A percentile compares a stretch with the other conserved stretches of the same genome.
Conservation (phyloP, 2,329 filamentous ascomycete species). For the Pseudocercospora macadamiae region DNA sequence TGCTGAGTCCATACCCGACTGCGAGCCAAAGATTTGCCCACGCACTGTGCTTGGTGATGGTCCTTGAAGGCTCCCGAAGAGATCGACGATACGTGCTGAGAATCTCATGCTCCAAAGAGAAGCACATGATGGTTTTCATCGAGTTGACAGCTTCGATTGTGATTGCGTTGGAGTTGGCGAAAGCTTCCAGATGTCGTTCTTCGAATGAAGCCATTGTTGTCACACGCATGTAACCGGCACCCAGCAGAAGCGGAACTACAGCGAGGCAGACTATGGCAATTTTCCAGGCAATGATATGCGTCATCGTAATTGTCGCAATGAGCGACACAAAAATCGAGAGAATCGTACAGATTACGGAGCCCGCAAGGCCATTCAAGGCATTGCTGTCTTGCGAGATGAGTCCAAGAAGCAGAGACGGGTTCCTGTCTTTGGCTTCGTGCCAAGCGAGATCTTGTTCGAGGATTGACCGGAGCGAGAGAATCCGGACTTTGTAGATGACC, state of each 20-base stretch:
- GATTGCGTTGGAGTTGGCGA: conserved; percentile 54
- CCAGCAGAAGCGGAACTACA: conserved; percentile 62
- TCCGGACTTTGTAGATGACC: conserved; percentile 64
- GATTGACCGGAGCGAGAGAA: conserved; percentile 66
- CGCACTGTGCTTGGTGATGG: conserved; percentile 25
- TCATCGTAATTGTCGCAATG: conserved; percentile 67
- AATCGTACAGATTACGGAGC: conserved; percentile 70
- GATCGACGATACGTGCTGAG: conserved; percentile 27
- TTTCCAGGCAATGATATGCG: conserved; percentile 74
- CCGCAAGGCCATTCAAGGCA: conserved; percentile 68
- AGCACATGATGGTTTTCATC: conserved; percentile 56
- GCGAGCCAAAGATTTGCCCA: conserved; percentile 49
- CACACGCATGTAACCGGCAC: conserved; percentile 70
- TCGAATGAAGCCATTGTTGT: conserved; percentile 60
- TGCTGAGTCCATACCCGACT: conserved; percentile 62
- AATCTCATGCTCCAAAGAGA: conserved; percentile 57
- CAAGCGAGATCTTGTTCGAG: conserved; percentile 70
- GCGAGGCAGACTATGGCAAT: conserved; percentile 74
- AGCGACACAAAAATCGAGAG: conserved; percentile 71
- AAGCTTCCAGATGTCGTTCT: conserved; percentile 56
- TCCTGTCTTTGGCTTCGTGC: conserved; percentile 68
- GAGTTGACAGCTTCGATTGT: conserved; percentile 49
- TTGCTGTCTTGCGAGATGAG: conserved; percentile 72
- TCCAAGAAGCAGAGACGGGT: conserved; percentile 64
- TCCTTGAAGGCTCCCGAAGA: conserved; percentile 26